A percentile compares a stretch with the other conserved stretches of the same genome.
Conservation (phyloP, 2,329 filamentous ascomycete species). For the Ascochyta koolunga region DNA sequence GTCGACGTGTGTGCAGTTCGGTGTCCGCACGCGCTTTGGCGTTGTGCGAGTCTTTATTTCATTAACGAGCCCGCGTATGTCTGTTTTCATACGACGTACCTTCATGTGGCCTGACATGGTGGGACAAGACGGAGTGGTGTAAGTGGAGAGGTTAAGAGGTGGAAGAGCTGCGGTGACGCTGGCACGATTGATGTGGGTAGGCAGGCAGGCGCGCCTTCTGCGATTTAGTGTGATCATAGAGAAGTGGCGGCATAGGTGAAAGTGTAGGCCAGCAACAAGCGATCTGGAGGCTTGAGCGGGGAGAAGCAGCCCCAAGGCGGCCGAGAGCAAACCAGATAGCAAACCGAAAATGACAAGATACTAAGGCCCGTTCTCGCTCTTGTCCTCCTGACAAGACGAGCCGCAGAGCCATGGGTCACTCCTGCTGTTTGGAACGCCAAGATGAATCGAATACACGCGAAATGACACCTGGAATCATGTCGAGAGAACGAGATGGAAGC, state of each 20-base stretch:
- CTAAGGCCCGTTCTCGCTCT: neutral
- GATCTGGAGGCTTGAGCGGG: neutral
- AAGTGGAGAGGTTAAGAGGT: neutral
- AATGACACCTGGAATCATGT: conserved; percentile 5
- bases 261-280: neutral
- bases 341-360: neutral
- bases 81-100: neutral
- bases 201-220: conserved; percentile 9
- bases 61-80: conserved; percentile 12
- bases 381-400: conserved; percentile 9
- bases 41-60: conserved; percentile 26
- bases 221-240: conserved; percentile 13
- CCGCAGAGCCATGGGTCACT: conserved; percentile 3
- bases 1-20: conserved; percentile 69
- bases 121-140: neutral
- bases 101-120: neutral
- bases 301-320: neutral
- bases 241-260: conserved; percentile 9
- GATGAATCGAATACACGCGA: neutral
- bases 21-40: conserved; percentile 27
- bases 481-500: neutral
- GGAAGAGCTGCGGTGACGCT: conserved; percentile 2
- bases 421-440: conserved; percentile 6
- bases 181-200: neutral
- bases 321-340: neutral